A percentile compares a stretch with the other conserved stretches of the same genome.
Evolutionary conservation across 2,329 filamentous ascomycete species (phyloP).

Genomic region (Colletotrichum destructivum): DNA sequence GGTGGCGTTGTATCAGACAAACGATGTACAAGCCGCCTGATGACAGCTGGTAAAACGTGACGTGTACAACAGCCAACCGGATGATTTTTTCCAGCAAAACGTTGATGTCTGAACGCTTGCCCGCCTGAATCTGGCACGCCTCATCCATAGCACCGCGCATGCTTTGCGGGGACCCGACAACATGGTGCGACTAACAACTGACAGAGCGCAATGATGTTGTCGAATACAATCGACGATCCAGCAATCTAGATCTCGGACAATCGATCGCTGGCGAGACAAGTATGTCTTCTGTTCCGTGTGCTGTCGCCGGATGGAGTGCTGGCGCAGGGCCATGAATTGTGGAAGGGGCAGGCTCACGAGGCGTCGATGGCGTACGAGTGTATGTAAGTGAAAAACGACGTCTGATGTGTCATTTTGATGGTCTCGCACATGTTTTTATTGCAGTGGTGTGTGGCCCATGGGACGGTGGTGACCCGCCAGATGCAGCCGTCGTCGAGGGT

Average conservation of each 20-base stretch:
- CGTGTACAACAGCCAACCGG: not conserved
- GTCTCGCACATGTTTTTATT: constrained; percentile 16
- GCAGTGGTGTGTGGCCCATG: constrained; percentile 8
- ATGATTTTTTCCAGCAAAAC: not conserved
- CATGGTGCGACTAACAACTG: constrained; percentile 7
- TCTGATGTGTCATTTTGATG: constrained; percentile 38
- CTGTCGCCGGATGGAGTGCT: constrained; percentile 11
- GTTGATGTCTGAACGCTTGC: constrained; percentile 2
- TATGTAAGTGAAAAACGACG: constrained; percentile 34
- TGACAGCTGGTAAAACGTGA: not conserved
- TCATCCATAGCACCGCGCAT: not conserved
- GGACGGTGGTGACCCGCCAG: constrained; percentile 9
- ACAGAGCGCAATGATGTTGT: constrained; percentile 1
- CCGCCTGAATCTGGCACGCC: not conserved
- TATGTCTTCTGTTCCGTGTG: not conserved
- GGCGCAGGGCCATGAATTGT: constrained; percentile 4
- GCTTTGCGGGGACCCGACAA: constrained; percentile 15
- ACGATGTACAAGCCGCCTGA: not conserved
- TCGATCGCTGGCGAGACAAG: constrained; percentile 38
- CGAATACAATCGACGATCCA: constrained; percentile 14
- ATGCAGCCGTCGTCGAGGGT: constrained; percentile 17
- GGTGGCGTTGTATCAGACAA: not conserved
- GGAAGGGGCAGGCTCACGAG: constrained; percentile 4
- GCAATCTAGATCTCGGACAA: constrained; percentile 36
- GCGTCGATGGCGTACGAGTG: constrained; percentile 22